Evolutionary conservation across 306 rosid species (phyloP).

Genomic region (Phaseolus lunatus): DNA sequence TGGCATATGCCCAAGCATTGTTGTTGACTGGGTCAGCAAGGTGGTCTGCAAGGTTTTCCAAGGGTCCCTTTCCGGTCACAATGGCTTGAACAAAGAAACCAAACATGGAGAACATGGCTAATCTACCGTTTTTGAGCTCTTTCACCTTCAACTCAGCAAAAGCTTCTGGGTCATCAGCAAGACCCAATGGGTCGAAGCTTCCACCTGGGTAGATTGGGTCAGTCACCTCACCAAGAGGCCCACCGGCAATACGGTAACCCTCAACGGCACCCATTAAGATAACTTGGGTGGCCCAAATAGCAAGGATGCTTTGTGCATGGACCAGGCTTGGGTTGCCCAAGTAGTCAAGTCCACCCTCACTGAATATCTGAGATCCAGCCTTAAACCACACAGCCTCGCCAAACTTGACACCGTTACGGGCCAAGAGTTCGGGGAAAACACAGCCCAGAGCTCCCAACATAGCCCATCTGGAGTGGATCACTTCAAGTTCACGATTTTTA

Average conservation of each 20-base stretch:
- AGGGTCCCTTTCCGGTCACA: conserved; percentile 39
- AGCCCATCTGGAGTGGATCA: conserved; percentile 44
- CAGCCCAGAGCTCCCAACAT: conserved; percentile 40
- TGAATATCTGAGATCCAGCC: conserved; percentile 23
- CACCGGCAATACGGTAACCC: conserved; percentile 46
- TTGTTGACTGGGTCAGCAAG: conserved; percentile 41
- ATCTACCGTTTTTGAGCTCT: conserved; percentile 37
- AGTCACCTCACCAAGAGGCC: conserved; percentile 41
- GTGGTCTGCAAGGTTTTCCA: conserved; percentile 40
- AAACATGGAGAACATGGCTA: conserved; percentile 41
- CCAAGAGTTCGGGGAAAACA: conserved; percentile 38
- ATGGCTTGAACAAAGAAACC: conserved; percentile 44
- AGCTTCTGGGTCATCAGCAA: conserved; percentile 47
- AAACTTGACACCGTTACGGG: conserved; percentile 37
- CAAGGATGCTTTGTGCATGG: conserved; percentile 45
- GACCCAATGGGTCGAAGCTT: conserved; percentile 43
- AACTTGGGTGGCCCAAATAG: conserved; percentile 38
- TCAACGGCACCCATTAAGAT: conserved; percentile 38
- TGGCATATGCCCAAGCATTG: conserved; percentile 46
- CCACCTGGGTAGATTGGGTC: conserved; percentile 45
- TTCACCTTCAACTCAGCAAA: conserved; percentile 44
- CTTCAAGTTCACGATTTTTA: conserved; percentile 36
- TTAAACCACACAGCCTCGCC: conserved; percentile 40
- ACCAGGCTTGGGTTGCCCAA: neutral
- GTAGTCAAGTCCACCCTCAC: too few species aligned